phyloP scores from a whole-genome alignment of 257 asterid species.

The Scutellaria minor region DNA sequence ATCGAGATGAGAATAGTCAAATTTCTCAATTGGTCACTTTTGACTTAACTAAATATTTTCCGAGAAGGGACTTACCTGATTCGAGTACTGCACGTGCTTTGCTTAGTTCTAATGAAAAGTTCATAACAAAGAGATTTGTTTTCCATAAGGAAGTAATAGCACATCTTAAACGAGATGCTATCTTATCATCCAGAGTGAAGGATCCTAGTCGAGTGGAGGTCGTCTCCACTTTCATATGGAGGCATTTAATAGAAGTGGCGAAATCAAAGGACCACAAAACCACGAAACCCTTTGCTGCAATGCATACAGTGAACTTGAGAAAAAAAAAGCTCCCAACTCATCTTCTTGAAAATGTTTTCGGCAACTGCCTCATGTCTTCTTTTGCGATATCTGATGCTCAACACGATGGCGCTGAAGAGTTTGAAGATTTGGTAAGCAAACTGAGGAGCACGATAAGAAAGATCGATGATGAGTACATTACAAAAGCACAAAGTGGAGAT shows the following conservation, averaged over 20 bases:
- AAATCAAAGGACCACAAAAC: not conserved
- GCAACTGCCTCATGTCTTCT: not conserved
- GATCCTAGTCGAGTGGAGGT: slow-evolving; percentile 56
- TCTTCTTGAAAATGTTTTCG: slow-evolving; percentile 1
- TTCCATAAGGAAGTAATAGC: slow-evolving; percentile 9
- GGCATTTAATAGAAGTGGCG: slow-evolving; percentile 25
- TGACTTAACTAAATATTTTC: not conserved
- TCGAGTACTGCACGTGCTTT: no score
- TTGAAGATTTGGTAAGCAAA: not conserved
- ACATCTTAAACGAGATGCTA: slow-evolving; percentile 3
- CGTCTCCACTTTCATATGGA: slow-evolving; percentile 49
- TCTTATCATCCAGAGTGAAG: slow-evolving; percentile 1
- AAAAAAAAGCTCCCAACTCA: not conserved
- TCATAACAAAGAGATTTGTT: not conserved
- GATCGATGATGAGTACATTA: not conserved
- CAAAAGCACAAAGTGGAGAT: not conserved
- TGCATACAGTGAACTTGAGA: slow-evolving; percentile 45
- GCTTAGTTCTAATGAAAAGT: no score
- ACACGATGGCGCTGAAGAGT: not conserved
- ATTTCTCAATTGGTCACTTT: not conserved
- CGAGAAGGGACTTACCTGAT: not conserved
- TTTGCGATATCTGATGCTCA: no score
- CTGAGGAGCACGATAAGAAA: not conserved
- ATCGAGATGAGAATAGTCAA: not conserved
- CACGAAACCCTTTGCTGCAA: not conserved